A percentile compares a stretch with the other conserved stretches of the same genome.
Evolutionary conservation across 345 rosid species (phyloP).

Genomic region (Alliaria petiolata): DNA sequence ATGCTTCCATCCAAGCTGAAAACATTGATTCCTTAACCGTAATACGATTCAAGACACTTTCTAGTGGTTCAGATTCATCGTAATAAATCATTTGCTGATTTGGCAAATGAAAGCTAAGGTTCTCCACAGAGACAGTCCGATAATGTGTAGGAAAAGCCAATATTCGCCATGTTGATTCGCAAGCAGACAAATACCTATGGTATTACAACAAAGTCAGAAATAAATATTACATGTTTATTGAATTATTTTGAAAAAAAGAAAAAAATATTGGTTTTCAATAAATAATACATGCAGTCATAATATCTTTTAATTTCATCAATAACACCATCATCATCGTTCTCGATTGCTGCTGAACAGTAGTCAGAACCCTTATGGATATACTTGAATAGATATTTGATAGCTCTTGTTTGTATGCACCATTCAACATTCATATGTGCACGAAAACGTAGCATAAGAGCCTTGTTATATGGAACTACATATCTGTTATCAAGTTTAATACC

Average conservation of each 20-base stretch:
- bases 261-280: too few relatives aligned
- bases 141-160: not conserved
- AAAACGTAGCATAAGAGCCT: not conserved
- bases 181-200: not conserved
- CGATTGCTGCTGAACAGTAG: rapidly evolving
- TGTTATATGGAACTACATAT: not conserved
- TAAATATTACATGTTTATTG: too few relatives aligned
- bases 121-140: not conserved
- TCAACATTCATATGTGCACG: not conserved
- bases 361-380: not conserved
- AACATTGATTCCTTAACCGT: not conserved
- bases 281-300: not conserved
- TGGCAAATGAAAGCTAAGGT: not conserved
- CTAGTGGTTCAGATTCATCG: not conserved
- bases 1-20: not conserved
- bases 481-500: not conserved
- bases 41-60: too few relatives aligned
- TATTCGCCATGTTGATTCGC: not conserved
- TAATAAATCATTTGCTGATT: not conserved
- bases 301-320: not conserved
- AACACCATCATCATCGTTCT: not conserved
- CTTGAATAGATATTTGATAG: not conserved
- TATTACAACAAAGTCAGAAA: too few relatives aligned
- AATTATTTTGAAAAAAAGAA: too few relatives aligned
- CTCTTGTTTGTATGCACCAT: not conserved